phyloP scores from a whole-genome alignment of 305 asterid genomes.

The Fraxinus sp. region DNA sequence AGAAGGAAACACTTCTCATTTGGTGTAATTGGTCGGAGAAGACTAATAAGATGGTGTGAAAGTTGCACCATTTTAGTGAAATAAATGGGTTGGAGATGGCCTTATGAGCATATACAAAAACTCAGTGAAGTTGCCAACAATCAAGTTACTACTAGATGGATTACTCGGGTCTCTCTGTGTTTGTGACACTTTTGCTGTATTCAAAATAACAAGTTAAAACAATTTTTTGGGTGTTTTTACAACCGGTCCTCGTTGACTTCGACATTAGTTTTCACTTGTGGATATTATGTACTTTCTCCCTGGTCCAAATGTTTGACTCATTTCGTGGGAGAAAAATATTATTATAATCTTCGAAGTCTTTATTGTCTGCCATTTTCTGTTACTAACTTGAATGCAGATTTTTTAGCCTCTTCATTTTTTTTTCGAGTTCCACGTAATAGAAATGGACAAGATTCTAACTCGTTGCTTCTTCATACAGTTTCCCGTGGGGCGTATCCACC shows the following conservation, averaged over 20 bases:
- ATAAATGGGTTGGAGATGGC: too few relatives aligned
- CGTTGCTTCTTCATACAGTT: conserved; percentile 30
- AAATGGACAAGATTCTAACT: background rate
- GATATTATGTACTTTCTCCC: background rate
- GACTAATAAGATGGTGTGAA: too few relatives aligned
- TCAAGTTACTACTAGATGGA: background rate
- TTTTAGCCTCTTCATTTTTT: background rate
- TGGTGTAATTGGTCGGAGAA: too few relatives aligned
- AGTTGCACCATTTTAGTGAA: too few relatives aligned
- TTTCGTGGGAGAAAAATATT: background rate
- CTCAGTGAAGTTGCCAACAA: background rate
- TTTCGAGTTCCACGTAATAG: background rate
- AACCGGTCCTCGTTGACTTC: background rate
- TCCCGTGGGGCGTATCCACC: conserved; percentile 58
- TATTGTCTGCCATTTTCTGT: background rate
- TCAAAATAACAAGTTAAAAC: background rate
- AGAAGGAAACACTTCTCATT: too few relatives aligned
- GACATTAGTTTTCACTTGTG: background rate
- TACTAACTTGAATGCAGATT: background rate
- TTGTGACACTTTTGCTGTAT: background rate
- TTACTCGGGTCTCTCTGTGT: background rate
- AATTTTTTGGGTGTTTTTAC: background rate
- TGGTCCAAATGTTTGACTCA: background rate
- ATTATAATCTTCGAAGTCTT: background rate
- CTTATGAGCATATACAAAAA: too few relatives aligned